Base-by-base conservation (phyloP, 1,284 basidiomycete species). In the Boletellus deceptivus region DNA sequence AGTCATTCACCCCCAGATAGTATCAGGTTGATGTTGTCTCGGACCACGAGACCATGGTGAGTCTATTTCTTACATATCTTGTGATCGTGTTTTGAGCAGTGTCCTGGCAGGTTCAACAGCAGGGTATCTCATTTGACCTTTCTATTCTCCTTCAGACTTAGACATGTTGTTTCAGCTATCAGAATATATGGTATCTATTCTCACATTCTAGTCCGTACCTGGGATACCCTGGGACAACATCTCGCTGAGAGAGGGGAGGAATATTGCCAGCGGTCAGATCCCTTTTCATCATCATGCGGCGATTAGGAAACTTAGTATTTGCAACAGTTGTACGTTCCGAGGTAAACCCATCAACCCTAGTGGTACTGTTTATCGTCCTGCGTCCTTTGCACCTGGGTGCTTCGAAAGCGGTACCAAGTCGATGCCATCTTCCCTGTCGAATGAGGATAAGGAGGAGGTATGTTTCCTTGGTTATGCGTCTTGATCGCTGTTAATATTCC, bases 111-210 rank as follows among this genome's bases (percentile, higher is more conserved):
- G 63, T 71, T 10, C 80, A 84, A 54, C 67, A 70, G 41, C 82
- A 85, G 75, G 78, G 83, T 81, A 55, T 3, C 29, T 31, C 0
- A 13, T 31, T 47, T 8, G 7, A n/a, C 8, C 1, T 6, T 6
- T 42, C 13, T 1, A 9, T 50, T 36, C 24, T 43, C 13, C 45
- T 43, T 34, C 10, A 6, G 4, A 18, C 41, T n/a, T 31, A 24
- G 27, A 42, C 10, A 3, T 18, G 9, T 46, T 34, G 9, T 13
- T 43, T 20, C 14, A 84, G 82, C 73, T 1, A 70, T 85, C 50
- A 75, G 72, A 41, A 72, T 86, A 17, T 86, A 82, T 52, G 82
- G 82, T 1, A 73, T 86, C 8, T 83, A 79, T 49, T 84, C 80
- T 0, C 83, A 85, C 52, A 75, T 77, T 0, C 79, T 84, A 54